Conservation (phyloP, 768 basidiomycete genomes). For the Pisolithus microcarpus region DNA sequence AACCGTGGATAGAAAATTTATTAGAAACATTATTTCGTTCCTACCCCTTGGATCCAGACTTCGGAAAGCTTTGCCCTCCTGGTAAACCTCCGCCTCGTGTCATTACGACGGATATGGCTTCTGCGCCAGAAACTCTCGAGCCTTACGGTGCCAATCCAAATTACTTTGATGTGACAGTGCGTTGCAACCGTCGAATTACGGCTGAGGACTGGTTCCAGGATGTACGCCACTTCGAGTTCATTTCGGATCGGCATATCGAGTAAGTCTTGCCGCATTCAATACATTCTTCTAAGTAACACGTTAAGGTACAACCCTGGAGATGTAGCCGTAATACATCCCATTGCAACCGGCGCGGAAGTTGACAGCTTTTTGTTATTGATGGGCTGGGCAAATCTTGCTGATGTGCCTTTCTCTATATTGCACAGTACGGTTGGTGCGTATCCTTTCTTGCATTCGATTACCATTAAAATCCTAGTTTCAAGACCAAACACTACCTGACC, state of each 20-base stretch:
- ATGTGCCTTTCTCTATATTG: too few species aligned
- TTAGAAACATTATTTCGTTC: constrained; percentile 38
- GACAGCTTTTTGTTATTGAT: too few species aligned
- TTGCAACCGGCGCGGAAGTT: too few species aligned
- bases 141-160: constrained; percentile 28
- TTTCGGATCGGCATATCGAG: constrained; percentile 56
- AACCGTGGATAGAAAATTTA: constrained; percentile 60
- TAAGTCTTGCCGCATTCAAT: constrained; percentile 31
- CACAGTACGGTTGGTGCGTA: too few species aligned
- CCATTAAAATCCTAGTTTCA: too few species aligned
- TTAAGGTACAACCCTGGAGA: too few species aligned
- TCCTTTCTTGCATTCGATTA: too few species aligned
- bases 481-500: too few species aligned
- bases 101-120: constrained; percentile 9
- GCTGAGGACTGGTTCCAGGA: constrained; percentile 99
- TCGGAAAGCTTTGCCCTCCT: constrained; percentile 18
- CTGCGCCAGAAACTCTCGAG: constrained; percentile 16
- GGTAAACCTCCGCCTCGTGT: constrained; percentile 26
- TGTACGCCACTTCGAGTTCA: constrained; percentile 81
- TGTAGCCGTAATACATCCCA: too few species aligned
- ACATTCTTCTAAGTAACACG: too few species aligned
- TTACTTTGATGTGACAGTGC: constrained; percentile 55
- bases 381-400: too few species aligned
- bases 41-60: constrained; percentile 42
- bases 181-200: too few species aligned